A percentile compares a stretch with the other conserved stretches of the same genome.
Conservation (phyloP, 805 yeast genomes). For the Candida peoriensis region DNA sequence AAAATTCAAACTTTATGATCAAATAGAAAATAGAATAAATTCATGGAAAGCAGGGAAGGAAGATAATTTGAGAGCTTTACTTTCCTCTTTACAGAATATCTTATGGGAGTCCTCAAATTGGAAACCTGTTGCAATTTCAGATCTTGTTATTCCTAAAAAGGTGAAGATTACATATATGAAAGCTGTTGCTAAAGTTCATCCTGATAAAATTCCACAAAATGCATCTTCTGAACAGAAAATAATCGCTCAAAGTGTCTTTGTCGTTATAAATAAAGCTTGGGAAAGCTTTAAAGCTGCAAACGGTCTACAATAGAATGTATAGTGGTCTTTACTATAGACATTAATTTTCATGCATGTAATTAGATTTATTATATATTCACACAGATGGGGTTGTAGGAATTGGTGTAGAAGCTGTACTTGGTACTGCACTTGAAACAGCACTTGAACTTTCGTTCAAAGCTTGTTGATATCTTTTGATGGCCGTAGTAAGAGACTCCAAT, state of each 20-base stretch:
- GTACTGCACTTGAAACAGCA: not conserved
- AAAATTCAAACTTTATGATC: conserved; percentile 58
- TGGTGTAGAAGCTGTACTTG: conserved; percentile 19
- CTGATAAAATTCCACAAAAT: conserved; percentile 68
- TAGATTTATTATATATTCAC: not conserved
- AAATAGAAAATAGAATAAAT: conserved; percentile 47
- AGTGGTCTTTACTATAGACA: not conserved
- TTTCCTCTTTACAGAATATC: conserved; percentile 62
- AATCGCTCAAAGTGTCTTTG: conserved; percentile 85
- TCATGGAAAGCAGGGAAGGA: conserved; percentile 74
- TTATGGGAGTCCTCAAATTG: conserved; percentile 65
- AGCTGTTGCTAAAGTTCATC: conserved; percentile 84
- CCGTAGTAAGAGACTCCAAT: conserved; percentile 38
- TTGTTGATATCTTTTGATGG: conserved; percentile 40
- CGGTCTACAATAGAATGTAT: conserved; percentile 30
- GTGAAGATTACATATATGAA: conserved; percentile 85
- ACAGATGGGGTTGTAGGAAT: not conserved
- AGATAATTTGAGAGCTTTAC: conserved; percentile 71
- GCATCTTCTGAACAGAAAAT: conserved; percentile 66
- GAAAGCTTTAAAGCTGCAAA: conserved; percentile 67
- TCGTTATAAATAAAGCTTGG: conserved; percentile 85
- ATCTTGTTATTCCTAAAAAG: conserved; percentile 82
- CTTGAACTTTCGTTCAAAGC: conserved; percentile 21
- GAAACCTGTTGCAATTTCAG: conserved; percentile 63
- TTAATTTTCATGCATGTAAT: not conserved